phyloP scores from a whole-genome alignment of 805 yeast species.

The Candida ulmi region DNA sequence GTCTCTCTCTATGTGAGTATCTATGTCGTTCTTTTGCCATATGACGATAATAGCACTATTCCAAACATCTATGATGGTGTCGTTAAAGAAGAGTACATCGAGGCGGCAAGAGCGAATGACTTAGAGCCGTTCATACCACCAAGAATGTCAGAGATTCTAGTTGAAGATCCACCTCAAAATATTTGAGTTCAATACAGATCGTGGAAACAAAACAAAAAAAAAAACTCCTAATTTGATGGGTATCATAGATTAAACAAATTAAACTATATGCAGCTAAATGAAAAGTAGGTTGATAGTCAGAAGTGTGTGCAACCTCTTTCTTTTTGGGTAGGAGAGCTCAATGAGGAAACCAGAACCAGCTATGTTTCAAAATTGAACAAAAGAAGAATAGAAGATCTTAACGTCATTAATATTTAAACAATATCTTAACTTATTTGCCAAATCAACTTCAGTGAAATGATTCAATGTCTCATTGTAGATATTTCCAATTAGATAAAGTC shows the following conservation, averaged over 20 bases:
- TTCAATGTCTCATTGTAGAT: constrained; percentile 28
- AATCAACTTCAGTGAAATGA: constrained; percentile 22
- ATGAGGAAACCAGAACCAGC: neutral
- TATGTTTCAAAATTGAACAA: constrained; percentile 13
- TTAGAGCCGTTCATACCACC: no score
- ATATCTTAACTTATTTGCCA: constrained; percentile 22
- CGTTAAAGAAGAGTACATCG: neutral
- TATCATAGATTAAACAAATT: no score
- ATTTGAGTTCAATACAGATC: no score
- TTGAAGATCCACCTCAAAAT: no score
- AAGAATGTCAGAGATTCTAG: neutral
- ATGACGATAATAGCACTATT: neutral
- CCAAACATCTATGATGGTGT: neutral
- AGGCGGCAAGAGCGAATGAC: neutral
- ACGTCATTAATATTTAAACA: constrained; percentile 25
- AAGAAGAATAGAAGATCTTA: constrained; percentile 29
- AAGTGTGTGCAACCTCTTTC: no score
- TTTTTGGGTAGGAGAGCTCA: no score
- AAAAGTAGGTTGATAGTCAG: no score
- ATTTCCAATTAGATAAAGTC: constrained; percentile 26
- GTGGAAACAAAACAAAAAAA: no score
- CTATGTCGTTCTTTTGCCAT: neutral
- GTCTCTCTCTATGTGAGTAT: neutral
- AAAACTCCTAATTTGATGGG: no score
- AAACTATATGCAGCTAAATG: no score